These are phyloP conservation scores for Lomentospora prolificans DNA, from an alignment of 2,329 filamentous ascomycete genomes.

Conservation along the genomic window DNA sequence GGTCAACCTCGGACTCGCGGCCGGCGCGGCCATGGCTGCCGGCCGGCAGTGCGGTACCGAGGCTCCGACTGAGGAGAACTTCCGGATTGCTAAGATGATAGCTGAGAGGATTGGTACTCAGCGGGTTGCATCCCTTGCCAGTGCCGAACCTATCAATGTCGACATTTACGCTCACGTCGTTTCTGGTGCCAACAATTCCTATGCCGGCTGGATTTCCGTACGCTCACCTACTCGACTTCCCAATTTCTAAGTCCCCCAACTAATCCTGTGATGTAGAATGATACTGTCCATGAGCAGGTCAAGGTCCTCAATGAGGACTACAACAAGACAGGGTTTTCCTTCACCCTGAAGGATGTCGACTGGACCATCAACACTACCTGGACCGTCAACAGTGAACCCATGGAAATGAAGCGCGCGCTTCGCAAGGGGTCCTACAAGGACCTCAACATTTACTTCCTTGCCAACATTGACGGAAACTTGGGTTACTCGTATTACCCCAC, in stretches of 20 bases:
- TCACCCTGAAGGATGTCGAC: conserved; percentile 31
- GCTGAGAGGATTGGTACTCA: not conserved
- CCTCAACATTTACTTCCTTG: conserved; percentile 25
- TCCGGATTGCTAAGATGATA: not conserved
- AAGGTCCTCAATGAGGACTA: conserved; percentile 34
- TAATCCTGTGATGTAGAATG: conserved; percentile 18
- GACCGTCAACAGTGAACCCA: conserved; percentile 29
- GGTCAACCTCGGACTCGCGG: not conserved
- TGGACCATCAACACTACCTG: conserved; percentile 37
- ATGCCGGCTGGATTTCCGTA: not conserved
- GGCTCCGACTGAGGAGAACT: not conserved
- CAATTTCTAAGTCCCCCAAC: not conserved
- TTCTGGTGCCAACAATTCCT: not conserved
- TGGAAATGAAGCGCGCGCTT: conserved; percentile 34
- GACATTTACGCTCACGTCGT: not conserved
- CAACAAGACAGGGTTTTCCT: conserved; percentile 30
- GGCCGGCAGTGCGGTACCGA: not conserved
- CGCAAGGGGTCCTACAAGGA: conserved; percentile 32
- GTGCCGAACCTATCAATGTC: not conserved
- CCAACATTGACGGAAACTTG: conserved; percentile 24
- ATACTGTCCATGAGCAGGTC: conserved; percentile 29
- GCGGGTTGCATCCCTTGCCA: not conserved
- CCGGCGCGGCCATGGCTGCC: not conserved
- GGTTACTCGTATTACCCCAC: conserved; percentile 39
- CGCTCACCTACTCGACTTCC: not conserved